Evolutionary conservation across 345 rosid species (phyloP).

Genomic region (Streptanthus diversifolius): DNA sequence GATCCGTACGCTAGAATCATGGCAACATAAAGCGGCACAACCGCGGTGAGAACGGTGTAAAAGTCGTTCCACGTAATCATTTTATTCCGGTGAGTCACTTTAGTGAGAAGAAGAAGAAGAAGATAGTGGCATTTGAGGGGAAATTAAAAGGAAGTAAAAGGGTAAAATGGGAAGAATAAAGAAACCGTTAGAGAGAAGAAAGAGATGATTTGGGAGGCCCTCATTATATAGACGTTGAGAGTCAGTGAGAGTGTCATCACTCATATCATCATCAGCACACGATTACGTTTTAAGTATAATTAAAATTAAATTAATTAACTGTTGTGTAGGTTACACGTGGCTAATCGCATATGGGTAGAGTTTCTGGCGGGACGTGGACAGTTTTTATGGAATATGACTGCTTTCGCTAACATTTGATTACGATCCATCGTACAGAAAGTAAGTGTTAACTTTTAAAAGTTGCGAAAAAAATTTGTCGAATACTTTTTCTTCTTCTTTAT

Average conservation of each 20-base stretch:
- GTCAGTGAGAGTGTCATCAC: slow-evolving; percentile 21
- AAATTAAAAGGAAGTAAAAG: background rate
- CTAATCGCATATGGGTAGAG: slow-evolving; percentile 14
- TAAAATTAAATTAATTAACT: background rate
- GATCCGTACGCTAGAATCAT: slow-evolving; percentile 95
- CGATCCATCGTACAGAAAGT: background rate
- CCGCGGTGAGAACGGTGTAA: slow-evolving; percentile 84
- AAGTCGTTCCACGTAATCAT: slow-evolving; percentile 79
- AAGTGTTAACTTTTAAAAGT: background rate
- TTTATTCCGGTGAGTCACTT: background rate
- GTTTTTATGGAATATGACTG: slow-evolving; percentile 17
- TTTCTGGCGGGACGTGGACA: slow-evolving; percentile 28
- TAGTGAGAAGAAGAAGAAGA: slow-evolving; percentile 6
- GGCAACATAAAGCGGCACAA: slow-evolving; percentile 89
- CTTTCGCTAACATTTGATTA: slow-evolving; percentile 8
- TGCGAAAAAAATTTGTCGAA: slow-evolving; percentile 1
- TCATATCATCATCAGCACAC: slow-evolving; percentile 13
- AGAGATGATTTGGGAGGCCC: background rate
- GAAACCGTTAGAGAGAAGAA: slow-evolving; percentile 37
- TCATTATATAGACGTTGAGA: slow-evolving; percentile 28
- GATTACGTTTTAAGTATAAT: slow-evolving; percentile 21
- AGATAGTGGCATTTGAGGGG: slow-evolving; percentile 19
- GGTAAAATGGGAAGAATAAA: slow-evolving; percentile 34
- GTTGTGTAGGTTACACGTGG: slow-evolving; percentile 18
- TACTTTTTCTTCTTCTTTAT: background rate